Evolutionary conservation across 2,329 filamentous ascomycete genomes (phyloP), one percentile per base, ranked within the genome.

Genomic region (Chaetomiaceae sp.): DNA sequence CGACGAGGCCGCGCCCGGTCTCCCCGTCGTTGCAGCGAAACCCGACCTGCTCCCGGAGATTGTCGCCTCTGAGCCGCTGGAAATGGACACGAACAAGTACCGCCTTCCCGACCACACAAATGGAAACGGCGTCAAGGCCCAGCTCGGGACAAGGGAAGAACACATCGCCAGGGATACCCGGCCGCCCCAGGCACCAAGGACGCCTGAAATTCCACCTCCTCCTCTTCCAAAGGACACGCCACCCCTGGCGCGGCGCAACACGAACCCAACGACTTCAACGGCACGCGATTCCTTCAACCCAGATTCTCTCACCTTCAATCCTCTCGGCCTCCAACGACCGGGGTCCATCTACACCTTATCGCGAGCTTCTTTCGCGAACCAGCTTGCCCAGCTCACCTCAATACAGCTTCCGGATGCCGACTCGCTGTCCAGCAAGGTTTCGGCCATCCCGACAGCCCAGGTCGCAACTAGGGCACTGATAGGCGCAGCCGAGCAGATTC

Each of bases 301-400:
- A 38, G 77, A 79, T 49, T 69, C 78, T 27, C 71, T 75, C 34
- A 74, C 78, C 33, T 88, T 89, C 66, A 82, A 84, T 33, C 80
- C 82, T 4, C 75, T 82, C 38, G 80, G 80, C 19, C 73, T 83
- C 40, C 81, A 80, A 51, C 80, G 90, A 12, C 78, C 90, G 3
- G 87, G 87, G 37, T 97, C 92, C 31, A 90, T 97, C 59, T 96
- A 95, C 69, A 96, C 93, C 2, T 79, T 99, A 52, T 96, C 90
- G 2, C 83, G 92, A 39, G 87, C 86, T 30, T 96, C 92, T 6
- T 96, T 99, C 67, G 88, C 89, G 56, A 95, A 88, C 62, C 93
- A 97, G 68, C 81, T 97, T 47, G 88, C 89, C 42, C 90, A 96
- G 66, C 76, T 99, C 57, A 97, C 91, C 0, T 90, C 90, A 16